These are phyloP conservation scores for Corylus avellana DNA, from an alignment of 306 rosid species.

Conservation along the genomic window DNA sequence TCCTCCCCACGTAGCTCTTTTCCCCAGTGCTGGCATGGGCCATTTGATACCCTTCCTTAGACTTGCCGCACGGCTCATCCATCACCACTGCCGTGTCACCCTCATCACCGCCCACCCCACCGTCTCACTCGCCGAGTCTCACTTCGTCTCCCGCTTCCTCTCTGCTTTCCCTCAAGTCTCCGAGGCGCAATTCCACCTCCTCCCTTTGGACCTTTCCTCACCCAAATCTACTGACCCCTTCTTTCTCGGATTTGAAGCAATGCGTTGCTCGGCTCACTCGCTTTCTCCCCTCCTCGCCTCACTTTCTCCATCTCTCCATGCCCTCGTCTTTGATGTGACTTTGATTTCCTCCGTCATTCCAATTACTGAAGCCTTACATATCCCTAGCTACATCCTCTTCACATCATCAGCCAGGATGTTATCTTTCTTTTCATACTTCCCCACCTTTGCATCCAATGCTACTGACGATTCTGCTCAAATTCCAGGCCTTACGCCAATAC, in stretches of 20 bases:
- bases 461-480: conserved; percentile 9
- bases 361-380: conserved; percentile 15
- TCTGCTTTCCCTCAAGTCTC: conserved; percentile 41
- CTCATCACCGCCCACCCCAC: conserved; percentile 50
- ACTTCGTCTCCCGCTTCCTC: conserved; percentile 44
- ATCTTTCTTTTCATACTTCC: conserved; percentile 38
- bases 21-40: conserved; percentile 65
- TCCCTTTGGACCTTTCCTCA: conserved; percentile 18
- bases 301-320: conserved; percentile 49
- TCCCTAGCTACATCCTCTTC: conserved; percentile 47
- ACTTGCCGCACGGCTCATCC: conserved; percentile 38
- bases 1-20: conserved; percentile 47
- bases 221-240: conserved; percentile 45
- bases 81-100: conserved; percentile 39
- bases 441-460: conserved; percentile 7
- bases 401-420: conserved; percentile 50
- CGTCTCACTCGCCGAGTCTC: conserved; percentile 49
- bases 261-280: conserved; percentile 48
- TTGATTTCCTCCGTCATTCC: conserved; percentile 41
- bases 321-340: conserved; percentile 40
- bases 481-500: conserved; percentile 40
- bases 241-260: conserved; percentile 34
- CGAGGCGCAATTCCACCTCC: conserved; percentile 21
- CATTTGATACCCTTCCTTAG: conserved; percentile 53
- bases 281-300: conserved; percentile 44